Base-by-base conservation (phyloP, 192 early-diverging fungal species). In the Coemansia guatemalensis region DNA sequence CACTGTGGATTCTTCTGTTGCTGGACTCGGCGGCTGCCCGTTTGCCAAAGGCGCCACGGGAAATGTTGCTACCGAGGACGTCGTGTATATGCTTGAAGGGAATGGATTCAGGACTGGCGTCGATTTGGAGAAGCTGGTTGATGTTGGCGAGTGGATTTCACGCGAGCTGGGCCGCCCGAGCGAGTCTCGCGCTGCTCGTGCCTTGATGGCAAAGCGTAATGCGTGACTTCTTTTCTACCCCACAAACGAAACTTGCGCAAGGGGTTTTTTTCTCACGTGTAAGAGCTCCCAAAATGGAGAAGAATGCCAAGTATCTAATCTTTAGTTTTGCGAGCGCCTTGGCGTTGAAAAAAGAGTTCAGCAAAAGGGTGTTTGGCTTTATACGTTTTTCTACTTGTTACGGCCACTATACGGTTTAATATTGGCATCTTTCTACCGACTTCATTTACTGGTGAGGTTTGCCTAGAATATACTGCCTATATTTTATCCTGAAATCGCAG, bases 51-150 rank as follows among this genome's bases (percentile, higher is more conserved):
- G 97, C 12, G 97, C 97, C 7, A 93, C 89, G 14, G 97, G 97
- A 20, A 99, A 99, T 74, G 97, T 99, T 0, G 90, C 93, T 6
- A 95, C 95, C 0, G 97, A 99, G 75, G 95, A 97, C 67, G 94
- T 99, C 2, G 89, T 96, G 2, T 95, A 97, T 66, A 89, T 95
- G 86, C 84, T 99, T 11, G 72, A 94, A 11, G 92, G 92, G 27
- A 78, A 92, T 70, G 93, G 93, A 0, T 91, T 90, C 64, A 68
- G 85, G 23, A 95, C 97, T 0, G 90, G 90, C 5, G 84, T 94
- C 9, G 82, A 95, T 75, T 73, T 99, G 53, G 51, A 81, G 23
- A 82, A 86, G 67, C 83, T 95, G 24, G 85, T 91, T 24, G 65
- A 74, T 22, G 83, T 88, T 62, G 97, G 97, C n/a, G 71, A 91